Conservation (phyloP, 805 yeast genomes). For the Candida dendrica region DNA sequence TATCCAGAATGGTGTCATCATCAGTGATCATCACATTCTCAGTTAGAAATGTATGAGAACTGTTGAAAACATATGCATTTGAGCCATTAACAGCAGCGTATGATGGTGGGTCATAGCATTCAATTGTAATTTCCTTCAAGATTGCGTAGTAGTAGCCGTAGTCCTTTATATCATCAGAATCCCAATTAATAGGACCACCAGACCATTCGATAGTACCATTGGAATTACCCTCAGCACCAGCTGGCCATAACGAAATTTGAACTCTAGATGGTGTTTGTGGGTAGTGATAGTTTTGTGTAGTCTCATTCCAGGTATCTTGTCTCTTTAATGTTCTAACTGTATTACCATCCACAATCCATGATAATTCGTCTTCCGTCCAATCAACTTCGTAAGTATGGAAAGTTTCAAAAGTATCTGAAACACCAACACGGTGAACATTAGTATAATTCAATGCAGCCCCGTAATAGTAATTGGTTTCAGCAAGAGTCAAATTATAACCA, state of each 20-base stretch:
- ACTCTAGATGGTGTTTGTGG: slow-evolving; percentile 75
- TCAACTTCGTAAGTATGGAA: slow-evolving; percentile 74
- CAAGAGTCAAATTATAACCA: slow-evolving; percentile 61
- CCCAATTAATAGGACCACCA: slow-evolving; percentile 85
- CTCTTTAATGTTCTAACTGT: slow-evolving; percentile 57
- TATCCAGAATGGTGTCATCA: slow-evolving; percentile 51
- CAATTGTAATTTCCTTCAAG: slow-evolving; percentile 50
- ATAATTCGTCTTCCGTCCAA: slow-evolving; percentile 67
- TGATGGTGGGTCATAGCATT: slow-evolving; percentile 69
- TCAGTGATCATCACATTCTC: slow-evolving; percentile 55
- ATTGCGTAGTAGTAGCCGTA: slow-evolving; percentile 79
- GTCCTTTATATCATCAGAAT: slow-evolving; percentile 59
- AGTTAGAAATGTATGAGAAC: slow-evolving; percentile 37
- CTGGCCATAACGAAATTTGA: slow-evolving; percentile 76
- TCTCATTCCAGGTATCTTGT: slow-evolving; percentile 54
- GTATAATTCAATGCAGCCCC: slow-evolving; percentile 67
- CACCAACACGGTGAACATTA: slow-evolving; percentile 39
- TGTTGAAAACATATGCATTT: slow-evolving; percentile 46
- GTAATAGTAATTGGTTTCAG: slow-evolving; percentile 76
- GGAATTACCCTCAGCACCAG: slow-evolving; percentile 48
- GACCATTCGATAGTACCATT: slow-evolving; percentile 75
- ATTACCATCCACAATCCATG: slow-evolving; percentile 70
- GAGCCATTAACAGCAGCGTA: slow-evolving; percentile 39
- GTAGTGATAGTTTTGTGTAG: slow-evolving; percentile 46
- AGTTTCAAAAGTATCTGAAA: slow-evolving; percentile 51